Evolutionary conservation across 306 rosid species (phyloP), one percentile per base, ranked within the genome.

Genomic region (Adenanthera pavonina): DNA sequence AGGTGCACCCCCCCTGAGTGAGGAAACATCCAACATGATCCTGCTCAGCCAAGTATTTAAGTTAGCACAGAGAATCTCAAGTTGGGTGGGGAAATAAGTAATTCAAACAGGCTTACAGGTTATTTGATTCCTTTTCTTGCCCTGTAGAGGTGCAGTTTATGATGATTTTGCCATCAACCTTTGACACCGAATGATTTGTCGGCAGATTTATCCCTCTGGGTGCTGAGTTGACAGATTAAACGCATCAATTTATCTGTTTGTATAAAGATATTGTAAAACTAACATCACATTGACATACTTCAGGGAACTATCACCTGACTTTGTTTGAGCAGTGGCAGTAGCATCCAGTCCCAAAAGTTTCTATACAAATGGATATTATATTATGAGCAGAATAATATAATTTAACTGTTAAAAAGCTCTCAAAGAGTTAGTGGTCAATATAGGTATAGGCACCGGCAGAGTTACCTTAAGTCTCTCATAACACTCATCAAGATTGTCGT

Each of bases 1-100:
- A 17, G 98, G 97, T 2, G 97, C 94, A 5, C 99, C 98, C 0
- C 94, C 99, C 80, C 88, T 92, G 47, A 89, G 86, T 1, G 92
- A 69, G 20, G 97, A 92, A 68, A 89, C 84, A 89, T 93, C 97
- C 84, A 96, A 69, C 82, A 84, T 86, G 60, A 93, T 87, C 94
- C 98, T 96, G 92, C 36, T 81, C 70, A 69, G 48, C 72, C 65
- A 76, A 53, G 30, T 25, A 25, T 25, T n/a, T 36, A 51, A 14
- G 51, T 80, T 34, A 84, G 75, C n/a, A 54, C 56, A 14, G n/a
- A 76, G 53, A 66, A 53, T 11, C 75, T 38, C 67, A 41, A 5
- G 15, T 3, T 59, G 40, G 38, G 19, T 66, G 13, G 43, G 76
- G 46, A 51, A 43, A 53, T 14, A 80, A 54, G 47, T 8, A 30